A percentile compares a stretch with the other conserved stretches of the same genome.
Evolutionary conservation across 2,329 filamentous ascomycete species (phyloP).

Genomic region (Aspergillus pseudotamarii): DNA sequence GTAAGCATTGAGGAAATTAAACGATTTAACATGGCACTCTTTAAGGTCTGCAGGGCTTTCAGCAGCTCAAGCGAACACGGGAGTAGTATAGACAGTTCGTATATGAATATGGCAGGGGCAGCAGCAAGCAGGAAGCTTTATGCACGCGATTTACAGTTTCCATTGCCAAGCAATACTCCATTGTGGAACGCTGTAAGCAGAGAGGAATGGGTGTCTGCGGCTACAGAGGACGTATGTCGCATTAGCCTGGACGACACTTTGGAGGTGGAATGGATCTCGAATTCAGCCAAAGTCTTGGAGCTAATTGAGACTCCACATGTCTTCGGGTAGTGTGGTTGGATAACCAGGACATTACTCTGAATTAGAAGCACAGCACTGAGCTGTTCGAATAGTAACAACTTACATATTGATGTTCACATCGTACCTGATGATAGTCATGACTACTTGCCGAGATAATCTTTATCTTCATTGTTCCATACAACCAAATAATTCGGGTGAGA

Average conservation of each 20-base stretch:
- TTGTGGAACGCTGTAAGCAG: slow-evolving; percentile 16
- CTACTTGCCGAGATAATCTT: no score
- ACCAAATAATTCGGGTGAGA: no score
- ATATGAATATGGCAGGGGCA: not conserved
- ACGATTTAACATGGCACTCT: slow-evolving; percentile 28
- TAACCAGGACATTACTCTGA: no score
- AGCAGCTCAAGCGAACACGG: not conserved
- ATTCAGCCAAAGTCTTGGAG: slow-evolving; percentile 3
- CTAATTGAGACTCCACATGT: not conserved
- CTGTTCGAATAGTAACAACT: no score
- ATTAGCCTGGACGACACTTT: not conserved
- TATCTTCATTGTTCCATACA: no score
- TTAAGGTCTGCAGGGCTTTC: slow-evolving; percentile 25
- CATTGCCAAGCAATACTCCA: slow-evolving; percentile 16
- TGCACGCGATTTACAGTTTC: slow-evolving; percentile 24
- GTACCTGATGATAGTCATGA: no score
- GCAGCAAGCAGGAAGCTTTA: not conserved
- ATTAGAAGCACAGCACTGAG: no score
- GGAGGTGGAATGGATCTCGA: slow-evolving; percentile 8
- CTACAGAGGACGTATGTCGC: not conserved
- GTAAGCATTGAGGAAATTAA: no score
- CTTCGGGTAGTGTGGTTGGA: no score
- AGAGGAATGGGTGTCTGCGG: slow-evolving; percentile 3
- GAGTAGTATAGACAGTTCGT: not conserved
- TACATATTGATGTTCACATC: no score